Percentiles rank a stretch among this genome's conserved stretches.
Conservation (phyloP, 1,284 basidiomycete genomes). For the Cryptococcus sp. region DNA sequence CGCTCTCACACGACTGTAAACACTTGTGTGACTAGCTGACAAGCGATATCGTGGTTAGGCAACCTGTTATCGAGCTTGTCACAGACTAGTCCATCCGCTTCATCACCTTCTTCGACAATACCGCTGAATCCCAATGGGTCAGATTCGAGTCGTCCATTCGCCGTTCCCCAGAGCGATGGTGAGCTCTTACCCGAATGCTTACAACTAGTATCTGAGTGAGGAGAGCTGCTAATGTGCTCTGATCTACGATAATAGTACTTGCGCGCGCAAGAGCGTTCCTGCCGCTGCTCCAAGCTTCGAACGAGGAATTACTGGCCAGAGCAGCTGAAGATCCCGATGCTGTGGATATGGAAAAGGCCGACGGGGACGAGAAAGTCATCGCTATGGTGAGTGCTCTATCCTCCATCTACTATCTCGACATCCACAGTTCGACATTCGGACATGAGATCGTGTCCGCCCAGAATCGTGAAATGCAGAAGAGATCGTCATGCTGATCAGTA, state of each 20-base stretch:
- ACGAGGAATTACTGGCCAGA: constrained; percentile 32
- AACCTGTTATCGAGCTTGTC: constrained; percentile 15
- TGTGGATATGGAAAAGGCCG: constrained; percentile 38
- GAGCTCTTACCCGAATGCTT: neutral
- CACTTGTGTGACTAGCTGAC: neutral
- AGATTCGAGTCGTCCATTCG: constrained; percentile 10
- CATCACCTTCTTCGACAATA: neutral
- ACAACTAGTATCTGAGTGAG: neutral
- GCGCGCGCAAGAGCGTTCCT: constrained; percentile 44
- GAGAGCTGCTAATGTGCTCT: neutral
- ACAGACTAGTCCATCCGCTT: too few relatives aligned
- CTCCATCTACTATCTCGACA: neutral
- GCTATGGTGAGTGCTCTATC: constrained; percentile 29
- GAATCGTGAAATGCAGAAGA: neutral
- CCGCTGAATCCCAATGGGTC: constrained; percentile 7
- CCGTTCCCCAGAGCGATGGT: constrained; percentile 26
- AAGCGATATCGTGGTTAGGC: neutral
- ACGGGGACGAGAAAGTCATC: constrained; percentile 27
- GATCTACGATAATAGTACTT: constrained; percentile 23
- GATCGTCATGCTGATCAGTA: neutral
- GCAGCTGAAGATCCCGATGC: constrained; percentile 26
- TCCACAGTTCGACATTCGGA: neutral
- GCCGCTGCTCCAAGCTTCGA: constrained; percentile 37
- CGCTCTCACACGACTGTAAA: neutral
- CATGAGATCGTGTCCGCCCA: neutral